phyloP scores from a whole-genome alignment of 1,139 yeast species.

The Blastobotrys ciferrii region DNA sequence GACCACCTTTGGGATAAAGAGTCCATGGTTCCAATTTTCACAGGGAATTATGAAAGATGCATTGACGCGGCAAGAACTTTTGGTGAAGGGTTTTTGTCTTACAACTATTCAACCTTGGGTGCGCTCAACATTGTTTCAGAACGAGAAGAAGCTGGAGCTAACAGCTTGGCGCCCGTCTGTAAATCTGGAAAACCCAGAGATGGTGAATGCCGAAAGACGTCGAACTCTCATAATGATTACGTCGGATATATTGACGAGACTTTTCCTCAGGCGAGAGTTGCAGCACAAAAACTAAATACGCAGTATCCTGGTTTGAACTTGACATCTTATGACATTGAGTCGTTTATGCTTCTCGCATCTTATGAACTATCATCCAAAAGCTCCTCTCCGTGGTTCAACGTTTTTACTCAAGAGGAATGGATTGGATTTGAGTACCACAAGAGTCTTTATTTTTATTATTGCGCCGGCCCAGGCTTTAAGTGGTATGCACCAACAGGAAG shows the following conservation, averaged over 20 bases:
- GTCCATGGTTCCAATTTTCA: slow-evolving; percentile 38
- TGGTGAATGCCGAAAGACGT: slow-evolving; percentile 27
- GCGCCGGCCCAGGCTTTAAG: slow-evolving; percentile 50
- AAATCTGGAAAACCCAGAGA: slow-evolving; percentile 1
- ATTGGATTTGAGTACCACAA: slow-evolving; percentile 45
- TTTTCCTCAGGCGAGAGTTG: slow-evolving; percentile 36
- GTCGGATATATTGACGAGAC: slow-evolving; percentile 3
- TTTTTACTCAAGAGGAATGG: slow-evolving; percentile 52
- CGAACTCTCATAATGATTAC: slow-evolving; percentile 13
- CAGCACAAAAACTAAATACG: slow-evolving; percentile 31
- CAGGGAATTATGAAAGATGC: slow-evolving; percentile 42
- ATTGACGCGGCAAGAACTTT: slow-evolving; percentile 42
- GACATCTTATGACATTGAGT: slow-evolving; percentile 10
- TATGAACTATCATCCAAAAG: slow-evolving; percentile 54
- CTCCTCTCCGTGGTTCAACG: slow-evolving; percentile 47
- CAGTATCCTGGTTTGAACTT: slow-evolving; percentile 12
- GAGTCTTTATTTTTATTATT: slow-evolving; percentile 48
- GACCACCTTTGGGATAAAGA: slow-evolving; percentile 39
- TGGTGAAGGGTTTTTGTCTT: slow-evolving; percentile 44
- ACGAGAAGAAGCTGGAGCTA: slow-evolving; percentile 40
- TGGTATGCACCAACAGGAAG: slow-evolving; percentile 45
- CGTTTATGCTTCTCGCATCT: slow-evolving; percentile 48
- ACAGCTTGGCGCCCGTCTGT: slow-evolving; percentile 41
- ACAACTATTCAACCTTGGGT: slow-evolving; percentile 37
- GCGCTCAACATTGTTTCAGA: slow-evolving; percentile 42